Evolutionary conservation across 2,329 filamentous ascomycete species (phyloP), one percentile per base, ranked within the genome.

Genomic region (Hymenoscyphus fructigenus): DNA sequence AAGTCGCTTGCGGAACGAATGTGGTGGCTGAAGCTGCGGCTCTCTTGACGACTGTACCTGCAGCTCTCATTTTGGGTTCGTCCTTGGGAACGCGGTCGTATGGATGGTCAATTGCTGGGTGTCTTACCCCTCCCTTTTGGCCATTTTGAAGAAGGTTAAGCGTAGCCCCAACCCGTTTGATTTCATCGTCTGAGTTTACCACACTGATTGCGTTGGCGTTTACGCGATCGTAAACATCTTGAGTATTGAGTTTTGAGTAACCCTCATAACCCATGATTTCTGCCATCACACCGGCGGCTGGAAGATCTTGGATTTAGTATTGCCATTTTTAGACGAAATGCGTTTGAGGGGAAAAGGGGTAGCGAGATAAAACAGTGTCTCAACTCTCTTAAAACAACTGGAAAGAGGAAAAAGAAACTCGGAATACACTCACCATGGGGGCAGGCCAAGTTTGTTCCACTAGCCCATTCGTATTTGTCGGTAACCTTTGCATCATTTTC

Each of bases 241-340:
- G 58, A 23, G 59, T 44, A 12, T 6, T 38, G 2, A 36, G 44
- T 15, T 53, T 17, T 26, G 36, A 7, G 59, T 55, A 55, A 15
- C 47, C 44, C 20, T 61, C 59, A 56, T 55, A 61, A 3, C 59
- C 59, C 59, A 61, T 38, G 4, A 61, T 55, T 36, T 55, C 20
- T 20, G 59, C 59, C 47, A 61, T 61, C 9, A 56, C 47, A 34
- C 59, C 59, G 15, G 47, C 59, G 12, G 36, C 59, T 32, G 29
- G 3, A 32, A 7, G 29, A 32, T 32, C 29, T 32, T 7, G 9
- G 5, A 32, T 5, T 32, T 4, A 32, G 29, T 32, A 32, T 32
- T 32, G 2, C 9, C 29, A 32, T 4, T 32, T 32, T 1, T 32
- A 32, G 9, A 32, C 6, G 29, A 0, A 32, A 5, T 32, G 29